Conservation (phyloP, 805 yeast species). For the Teunomyces atbi region DNA sequence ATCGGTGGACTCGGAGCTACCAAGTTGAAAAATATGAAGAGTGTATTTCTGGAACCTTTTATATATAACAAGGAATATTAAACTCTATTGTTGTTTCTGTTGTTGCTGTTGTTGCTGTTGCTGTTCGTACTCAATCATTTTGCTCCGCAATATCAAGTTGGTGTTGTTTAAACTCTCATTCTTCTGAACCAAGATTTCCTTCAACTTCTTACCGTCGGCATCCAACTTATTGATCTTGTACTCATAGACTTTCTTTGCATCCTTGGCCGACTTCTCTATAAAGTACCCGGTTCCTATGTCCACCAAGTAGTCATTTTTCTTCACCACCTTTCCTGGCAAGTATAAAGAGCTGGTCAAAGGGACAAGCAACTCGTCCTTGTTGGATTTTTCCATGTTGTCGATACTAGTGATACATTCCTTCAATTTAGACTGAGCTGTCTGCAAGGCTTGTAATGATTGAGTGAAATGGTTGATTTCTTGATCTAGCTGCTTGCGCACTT, state of each 20-base stretch:
- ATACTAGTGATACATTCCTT: conserved; percentile 77
- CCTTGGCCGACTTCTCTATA: conserved; percentile 71
- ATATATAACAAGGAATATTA: conserved; percentile 41
- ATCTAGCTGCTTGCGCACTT: conserved; percentile 79
- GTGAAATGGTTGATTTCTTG: conserved; percentile 84
- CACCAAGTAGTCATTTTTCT: conserved; percentile 71
- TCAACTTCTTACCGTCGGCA: conserved; percentile 70
- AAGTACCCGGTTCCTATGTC: conserved; percentile 97
- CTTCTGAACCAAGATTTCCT: conserved; percentile 74
- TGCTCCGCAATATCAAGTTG: conserved; percentile 54
- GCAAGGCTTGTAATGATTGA: conserved; percentile 78
- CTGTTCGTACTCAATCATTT: conserved; percentile 47
- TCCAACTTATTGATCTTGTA: conserved; percentile 69
- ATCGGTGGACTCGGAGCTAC: conserved; percentile 51
- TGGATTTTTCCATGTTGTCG: conserved; percentile 44
- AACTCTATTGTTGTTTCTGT: neutral
- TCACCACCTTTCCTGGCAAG: conserved; percentile 76
- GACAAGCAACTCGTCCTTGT: conserved; percentile 56
- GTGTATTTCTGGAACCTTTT: conserved; percentile 49
- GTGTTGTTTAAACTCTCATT: conserved; percentile 59
- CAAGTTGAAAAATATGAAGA: conserved; percentile 40
- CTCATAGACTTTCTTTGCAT: conserved; percentile 70
- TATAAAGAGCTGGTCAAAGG: conserved; percentile 89
- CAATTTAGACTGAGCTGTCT: conserved; percentile 78
- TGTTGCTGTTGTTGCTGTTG: conserved; percentile 12